Conservation (phyloP, 441 rosid species). For the Bocquillonia castaneifolia region DNA sequence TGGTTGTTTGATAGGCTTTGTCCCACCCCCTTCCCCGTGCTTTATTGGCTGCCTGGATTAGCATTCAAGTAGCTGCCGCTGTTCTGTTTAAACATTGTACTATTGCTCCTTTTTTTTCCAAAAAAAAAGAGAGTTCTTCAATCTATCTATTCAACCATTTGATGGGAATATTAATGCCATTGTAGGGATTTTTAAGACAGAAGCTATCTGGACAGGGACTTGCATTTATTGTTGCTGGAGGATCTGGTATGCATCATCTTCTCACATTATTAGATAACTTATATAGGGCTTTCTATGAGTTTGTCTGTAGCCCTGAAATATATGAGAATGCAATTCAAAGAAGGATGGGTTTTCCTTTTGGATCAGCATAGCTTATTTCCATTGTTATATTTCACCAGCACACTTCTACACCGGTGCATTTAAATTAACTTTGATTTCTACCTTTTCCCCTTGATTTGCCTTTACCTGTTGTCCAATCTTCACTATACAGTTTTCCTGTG, state of each 20-base stretch:
- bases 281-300: not conserved
- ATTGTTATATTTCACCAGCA: not conserved
- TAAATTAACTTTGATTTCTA: not conserved
- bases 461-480: not conserved
- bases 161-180: slow-evolving; percentile 20
- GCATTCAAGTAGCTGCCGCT: not conserved
- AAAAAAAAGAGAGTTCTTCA: not conserved
- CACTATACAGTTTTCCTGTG: too few species aligned
- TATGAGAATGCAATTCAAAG: slow-evolving; percentile 9
- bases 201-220: slow-evolving; percentile 90
- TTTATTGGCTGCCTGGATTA: slow-evolving; percentile 15
- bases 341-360: not conserved
- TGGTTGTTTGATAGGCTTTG: not conserved
- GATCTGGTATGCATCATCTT: slow-evolving; percentile 76
- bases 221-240: slow-evolving; percentile 89
- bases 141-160: slow-evolving; percentile 12
- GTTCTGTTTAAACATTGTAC: not conserved
- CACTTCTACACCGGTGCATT: not conserved
- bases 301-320: not conserved
- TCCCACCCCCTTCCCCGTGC: not conserved
- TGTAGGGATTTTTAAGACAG: slow-evolving; percentile 86
- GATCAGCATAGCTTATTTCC: slow-evolving; percentile 11
- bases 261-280: slow-evolving; percentile 9
- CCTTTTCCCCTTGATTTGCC: not conserved
- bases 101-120: slow-evolving; percentile 1